These are phyloP conservation scores for Durotheca rogersii DNA, from an alignment of 495 filamentous ascomycete species.

Conservation along the genomic window DNA sequence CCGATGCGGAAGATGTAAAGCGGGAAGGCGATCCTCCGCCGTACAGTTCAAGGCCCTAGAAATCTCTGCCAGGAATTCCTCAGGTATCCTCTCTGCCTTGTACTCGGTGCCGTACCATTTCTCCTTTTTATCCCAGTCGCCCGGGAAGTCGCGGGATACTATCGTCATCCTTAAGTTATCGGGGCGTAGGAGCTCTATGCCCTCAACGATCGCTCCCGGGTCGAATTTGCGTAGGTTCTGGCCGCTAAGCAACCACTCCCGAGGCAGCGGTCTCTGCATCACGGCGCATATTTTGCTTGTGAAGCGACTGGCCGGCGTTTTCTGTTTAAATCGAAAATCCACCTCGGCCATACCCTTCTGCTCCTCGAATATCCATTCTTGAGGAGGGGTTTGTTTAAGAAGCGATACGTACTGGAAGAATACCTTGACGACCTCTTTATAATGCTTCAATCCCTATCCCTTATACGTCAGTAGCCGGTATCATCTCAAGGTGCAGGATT, in stretches of 20 bases:
- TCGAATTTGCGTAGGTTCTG: constrained; percentile 75
- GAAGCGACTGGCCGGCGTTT: constrained; percentile 83
- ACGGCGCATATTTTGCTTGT: constrained; percentile 75
- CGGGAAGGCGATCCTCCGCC: constrained; percentile 58
- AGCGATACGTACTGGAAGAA: constrained; percentile 95
- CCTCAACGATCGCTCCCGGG: constrained; percentile 69
- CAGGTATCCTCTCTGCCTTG: constrained; percentile 76
- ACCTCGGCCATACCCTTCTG: constrained; percentile 86
- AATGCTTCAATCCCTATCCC: constrained; percentile 63
- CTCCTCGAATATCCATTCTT: constrained; percentile 92
- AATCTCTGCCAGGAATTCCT: constrained; percentile 70
- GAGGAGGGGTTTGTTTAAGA: constrained; percentile 74
- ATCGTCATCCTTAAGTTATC: constrained; percentile 88
- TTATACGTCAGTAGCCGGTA: constrained; percentile 7
- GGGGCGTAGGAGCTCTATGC: constrained; percentile 70
- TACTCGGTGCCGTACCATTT: constrained; percentile 99
- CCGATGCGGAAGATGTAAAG: constrained; percentile 83
- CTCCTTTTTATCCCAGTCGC: constrained; percentile 83
- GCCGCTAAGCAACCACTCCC: constrained; percentile 83
- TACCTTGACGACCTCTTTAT: constrained; percentile 81
- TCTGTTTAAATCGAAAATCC: constrained; percentile 92
- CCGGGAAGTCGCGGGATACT: constrained; percentile 78
- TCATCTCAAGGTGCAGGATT: neutral
- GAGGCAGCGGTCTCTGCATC: constrained; percentile 87
- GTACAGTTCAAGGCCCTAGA: constrained; percentile 60